These are phyloP conservation scores for Calonectria hawksworthii DNA, from an alignment of 2,329 filamentous ascomycete species.

Conservation along the genomic window DNA sequence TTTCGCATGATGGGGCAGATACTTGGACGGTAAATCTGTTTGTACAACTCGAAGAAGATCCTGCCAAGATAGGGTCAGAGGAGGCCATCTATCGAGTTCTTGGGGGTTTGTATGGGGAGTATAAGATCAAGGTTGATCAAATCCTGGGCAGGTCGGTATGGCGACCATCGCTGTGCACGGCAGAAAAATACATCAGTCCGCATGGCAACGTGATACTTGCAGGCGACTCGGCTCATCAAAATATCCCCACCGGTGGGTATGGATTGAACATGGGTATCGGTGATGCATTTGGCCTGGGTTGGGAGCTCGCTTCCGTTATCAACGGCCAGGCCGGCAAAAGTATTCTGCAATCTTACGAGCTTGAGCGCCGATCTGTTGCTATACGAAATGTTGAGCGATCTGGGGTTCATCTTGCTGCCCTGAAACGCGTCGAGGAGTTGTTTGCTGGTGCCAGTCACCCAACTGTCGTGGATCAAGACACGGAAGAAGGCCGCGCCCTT, in stretches of 20 bases:
- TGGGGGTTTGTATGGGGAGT: not conserved
- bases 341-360: conserved; percentile 43
- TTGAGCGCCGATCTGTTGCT: conserved; percentile 40
- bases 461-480: not conserved
- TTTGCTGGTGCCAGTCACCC: not conserved
- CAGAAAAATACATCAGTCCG: conserved; percentile 37
- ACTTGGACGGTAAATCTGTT: not conserved
- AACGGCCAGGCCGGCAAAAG: conserved; percentile 24
- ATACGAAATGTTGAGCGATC: conserved; percentile 33
- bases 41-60: not conserved
- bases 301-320: conserved; percentile 50
- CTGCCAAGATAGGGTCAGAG: not conserved
- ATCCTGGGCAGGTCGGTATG: conserved; percentile 37
- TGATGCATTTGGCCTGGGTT: conserved; percentile 51
- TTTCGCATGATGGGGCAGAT: conserved; percentile 8
- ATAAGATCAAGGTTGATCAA: conserved; percentile 36
- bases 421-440: not conserved
- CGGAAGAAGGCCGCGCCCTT: not conserved
- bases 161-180: conserved; percentile 36
- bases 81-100: conserved; percentile 17
- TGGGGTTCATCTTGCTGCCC: conserved; percentile 7
- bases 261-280: conserved; percentile 55
- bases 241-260: conserved; percentile 52
- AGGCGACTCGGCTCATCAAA: conserved; percentile 54
- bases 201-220: conserved; percentile 51